Evolutionary conservation across 768 basidiomycete species (phyloP).

Genomic region (Exidia glandulosa): DNA sequence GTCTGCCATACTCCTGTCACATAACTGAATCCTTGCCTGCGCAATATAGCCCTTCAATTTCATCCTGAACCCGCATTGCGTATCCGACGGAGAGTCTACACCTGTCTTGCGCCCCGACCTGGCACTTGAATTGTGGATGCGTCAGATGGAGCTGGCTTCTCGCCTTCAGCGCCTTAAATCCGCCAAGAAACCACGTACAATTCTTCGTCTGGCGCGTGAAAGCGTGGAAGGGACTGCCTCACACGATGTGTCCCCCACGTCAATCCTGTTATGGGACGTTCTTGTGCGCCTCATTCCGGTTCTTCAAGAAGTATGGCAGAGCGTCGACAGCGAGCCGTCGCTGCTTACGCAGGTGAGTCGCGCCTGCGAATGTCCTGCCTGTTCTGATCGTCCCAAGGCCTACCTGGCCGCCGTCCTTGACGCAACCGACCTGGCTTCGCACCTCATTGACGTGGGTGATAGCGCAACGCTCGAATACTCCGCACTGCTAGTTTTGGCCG

Average conservation of each 20-base stretch:
- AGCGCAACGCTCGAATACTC: conserved; percentile 51
- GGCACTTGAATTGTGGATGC: not conserved
- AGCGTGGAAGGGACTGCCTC: no score
- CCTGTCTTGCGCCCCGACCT: not conserved
- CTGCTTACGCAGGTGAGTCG: not conserved
- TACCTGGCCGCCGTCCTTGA: conserved; percentile 22
- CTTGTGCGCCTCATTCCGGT: not conserved
- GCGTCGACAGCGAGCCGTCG: not conserved
- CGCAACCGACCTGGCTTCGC: conserved; percentile 28
- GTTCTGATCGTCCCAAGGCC: conserved; percentile 15
- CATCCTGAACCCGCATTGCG: conserved; percentile 25
- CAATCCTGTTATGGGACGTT: not conserved
- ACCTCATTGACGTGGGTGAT: conserved; percentile 33
- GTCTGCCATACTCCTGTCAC: conserved; percentile 1
- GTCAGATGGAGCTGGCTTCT: no score
- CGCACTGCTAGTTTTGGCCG: conserved; percentile 44
- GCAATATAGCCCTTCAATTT: conserved; percentile 40
- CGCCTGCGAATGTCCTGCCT: not conserved
- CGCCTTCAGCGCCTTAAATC: no score
- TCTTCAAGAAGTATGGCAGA: not conserved
- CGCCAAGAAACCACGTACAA: not conserved
- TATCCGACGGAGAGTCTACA: not conserved
- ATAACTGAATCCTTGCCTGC: conserved; percentile 13
- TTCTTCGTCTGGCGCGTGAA: not conserved
- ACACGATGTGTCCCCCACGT: not conserved